Base-by-base conservation (phyloP, 331 rosid species). In the Cydonia oblonga region DNA sequence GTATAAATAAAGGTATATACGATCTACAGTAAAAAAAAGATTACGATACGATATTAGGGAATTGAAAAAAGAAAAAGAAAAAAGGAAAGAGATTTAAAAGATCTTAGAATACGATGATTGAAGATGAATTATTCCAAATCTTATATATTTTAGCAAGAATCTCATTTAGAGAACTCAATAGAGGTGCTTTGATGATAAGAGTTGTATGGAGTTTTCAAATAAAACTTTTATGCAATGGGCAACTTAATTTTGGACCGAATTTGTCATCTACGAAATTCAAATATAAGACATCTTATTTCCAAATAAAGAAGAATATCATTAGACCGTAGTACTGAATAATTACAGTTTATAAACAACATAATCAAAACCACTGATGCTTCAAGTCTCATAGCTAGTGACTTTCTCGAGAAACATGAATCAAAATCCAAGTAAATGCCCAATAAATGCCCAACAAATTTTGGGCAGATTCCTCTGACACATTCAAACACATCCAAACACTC, bases 281-380 rank as follows among this genome's bases (percentile, higher is more conserved):
- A 35, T 0, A 0, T 35, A 35, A 9, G 0, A 35, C 0, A 0
- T 35, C 1, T 2, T 0, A 35, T 0, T 9, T 35, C 0, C 3
- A 35, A 35, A 1, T 9, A 0, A 35, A 35, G 0, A 35, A 0
- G 0, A 35, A 35, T 35, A 35, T 2, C 0, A 35, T 0, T 4
- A 2, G 0, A 35, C 0, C 0, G 4, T 9, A 2, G 1, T 35
- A 2, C 4, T 35, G 42, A 35, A 0, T 1, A 0, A 5, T 1
- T 22, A 22, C 28, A 22, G 0, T 22, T 59, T 25, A 25, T 7
- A 24, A 23, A 3, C 9, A 3, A 58, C 19, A 5, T 5, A 58
- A 58, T 5, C 32, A 58, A 24, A 2, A 24, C 19, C 5, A 18
- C 18, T 8, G 66, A 28, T 61, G 14, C 66, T 8, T 19, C 40